Evolutionary conservation across 257 asterid genomes (phyloP), one percentile per base, ranked within the genome.

Genomic region (Catharanthus roseus): DNA sequence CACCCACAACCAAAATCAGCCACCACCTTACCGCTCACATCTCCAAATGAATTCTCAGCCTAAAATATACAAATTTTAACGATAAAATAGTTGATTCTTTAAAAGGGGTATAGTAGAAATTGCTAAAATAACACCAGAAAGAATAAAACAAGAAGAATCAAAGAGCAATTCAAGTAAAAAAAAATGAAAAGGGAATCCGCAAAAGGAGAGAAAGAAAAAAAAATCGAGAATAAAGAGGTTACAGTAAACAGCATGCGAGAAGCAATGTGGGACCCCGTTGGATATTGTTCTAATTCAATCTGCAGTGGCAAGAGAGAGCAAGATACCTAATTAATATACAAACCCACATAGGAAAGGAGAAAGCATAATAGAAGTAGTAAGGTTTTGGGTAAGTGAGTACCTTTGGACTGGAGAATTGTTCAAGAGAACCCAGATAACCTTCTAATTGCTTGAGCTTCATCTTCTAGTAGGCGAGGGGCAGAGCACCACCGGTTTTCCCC

Each of bases 1-100:
- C 95, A 91, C 19, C 99, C 99, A 79, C 99, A 91, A 54, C 99
- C 99, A 79, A 93, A 91, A 87, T 93, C 99, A 9, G 96, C 97
- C 58, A 93, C 99, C 67, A 89, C 95, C 75, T 91, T 93, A 81
- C 79, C 78, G 24, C 80, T 78, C 76, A 93, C 91, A 83, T 93
- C 97, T 80, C 89, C 99, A 77, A 75, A 93, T 31, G 96, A 91
- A 71, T 83, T 93, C 72, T 88, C 98, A 45, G 98, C 98, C 96
- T 91, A 73, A 73, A 75, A 36, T 31, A 39, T 44, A 24, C 6
- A 63, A 31, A 33, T 66, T n/a, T 38, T 61, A 70, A n/a, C 42
- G 21, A 45, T n/a, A n/a, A 78, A 79, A 39, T n/a, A 44, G 38
- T 8, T 9, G 12, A 36, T 60, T 38, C 45, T 51, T 51, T 41